Evolutionary conservation across 176 grass and related monocot genomes (phyloP).

Genomic region (Oryza rufipogon): DNA sequence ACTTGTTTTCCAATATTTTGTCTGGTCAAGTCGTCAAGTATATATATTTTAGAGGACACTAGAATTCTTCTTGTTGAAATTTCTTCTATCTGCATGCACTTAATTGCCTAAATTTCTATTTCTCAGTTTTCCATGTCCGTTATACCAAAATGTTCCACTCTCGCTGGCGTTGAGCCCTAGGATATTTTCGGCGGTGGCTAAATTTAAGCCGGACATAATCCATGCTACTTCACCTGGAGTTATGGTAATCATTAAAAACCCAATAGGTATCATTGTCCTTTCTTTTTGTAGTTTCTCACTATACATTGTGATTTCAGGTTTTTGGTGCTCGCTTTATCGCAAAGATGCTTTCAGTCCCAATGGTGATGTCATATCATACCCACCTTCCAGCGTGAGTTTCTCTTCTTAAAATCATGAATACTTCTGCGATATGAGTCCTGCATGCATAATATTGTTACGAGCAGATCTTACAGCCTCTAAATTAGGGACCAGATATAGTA

Average conservation of each 20-base stretch:
- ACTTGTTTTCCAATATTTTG: background rate
- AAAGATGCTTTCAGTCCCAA: conserved; percentile 87
- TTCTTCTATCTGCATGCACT: background rate
- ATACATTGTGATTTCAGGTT: conserved; percentile 58
- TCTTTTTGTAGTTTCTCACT: background rate
- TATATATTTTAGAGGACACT: background rate
- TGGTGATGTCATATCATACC: conserved; percentile 99
- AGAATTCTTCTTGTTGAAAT: conserved; percentile 9
- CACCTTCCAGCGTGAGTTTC: conserved; percentile 87
- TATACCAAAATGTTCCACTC: conserved; percentile 91
- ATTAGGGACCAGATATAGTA: background rate
- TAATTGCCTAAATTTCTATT: background rate
- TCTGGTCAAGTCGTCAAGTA: background rate
- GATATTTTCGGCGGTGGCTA: conserved; percentile 85
- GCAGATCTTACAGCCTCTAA: conserved; percentile 16
- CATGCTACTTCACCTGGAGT: conserved; percentile 93
- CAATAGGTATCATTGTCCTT: background rate
- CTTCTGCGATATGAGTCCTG: background rate
- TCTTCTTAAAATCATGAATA: background rate
- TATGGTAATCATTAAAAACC: conserved; percentile 65
- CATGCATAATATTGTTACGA: background rate
- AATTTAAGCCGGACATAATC: conserved; percentile 96
- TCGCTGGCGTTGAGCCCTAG: conserved; percentile 90
- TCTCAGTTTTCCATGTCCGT: conserved; percentile 93
- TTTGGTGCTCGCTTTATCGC: conserved; percentile 85